These are phyloP conservation scores for Cenchrus fungigraminus DNA, from an alignment of 176 grass and related monocot species.

Conservation along the genomic window DNA sequence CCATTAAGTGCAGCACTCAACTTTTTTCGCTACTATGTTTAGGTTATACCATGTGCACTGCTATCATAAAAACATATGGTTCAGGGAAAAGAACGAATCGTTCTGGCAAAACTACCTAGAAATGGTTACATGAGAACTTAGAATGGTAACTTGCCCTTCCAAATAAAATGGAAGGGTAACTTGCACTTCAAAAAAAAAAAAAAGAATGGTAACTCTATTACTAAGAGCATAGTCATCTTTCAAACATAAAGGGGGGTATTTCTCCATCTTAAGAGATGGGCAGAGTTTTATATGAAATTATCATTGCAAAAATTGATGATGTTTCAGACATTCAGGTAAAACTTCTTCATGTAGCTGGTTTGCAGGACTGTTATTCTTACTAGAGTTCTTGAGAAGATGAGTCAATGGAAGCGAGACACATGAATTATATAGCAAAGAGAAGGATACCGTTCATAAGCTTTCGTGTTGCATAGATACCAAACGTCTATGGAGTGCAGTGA, in stretches of 20 bases:
- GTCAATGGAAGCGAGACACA: not conserved
- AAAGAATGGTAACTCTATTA: slow-evolving; percentile 15
- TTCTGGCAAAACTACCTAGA: slow-evolving; percentile 7
- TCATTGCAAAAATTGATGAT: not conserved
- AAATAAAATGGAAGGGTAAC: too few relatives aligned
- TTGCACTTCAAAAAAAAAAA: not conserved
- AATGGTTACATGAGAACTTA: slow-evolving; percentile 4
- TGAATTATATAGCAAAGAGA: not conserved
- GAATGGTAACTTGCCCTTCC: not conserved
- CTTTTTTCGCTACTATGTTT: not conserved
- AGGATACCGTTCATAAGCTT: not conserved
- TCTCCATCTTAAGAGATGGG: slow-evolving; percentile 21
- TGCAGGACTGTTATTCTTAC: slow-evolving; percentile 8
- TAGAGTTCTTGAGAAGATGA: not conserved
- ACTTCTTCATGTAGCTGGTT: not conserved
- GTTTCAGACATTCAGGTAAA: not conserved
- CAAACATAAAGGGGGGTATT: not conserved
- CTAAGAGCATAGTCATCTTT: slow-evolving; percentile 14
- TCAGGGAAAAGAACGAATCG: not conserved
- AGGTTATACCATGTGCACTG: slow-evolving; percentile 5
- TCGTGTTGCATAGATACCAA: not conserved
- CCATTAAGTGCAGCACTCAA: slow-evolving; percentile 5
- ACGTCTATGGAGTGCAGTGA: not conserved
- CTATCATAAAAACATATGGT: not conserved
- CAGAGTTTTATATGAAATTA: slow-evolving; percentile 22